These are phyloP conservation scores for Begonia masoniana DNA, from an alignment of 306 rosid genomes.

Conservation along the genomic window DNA sequence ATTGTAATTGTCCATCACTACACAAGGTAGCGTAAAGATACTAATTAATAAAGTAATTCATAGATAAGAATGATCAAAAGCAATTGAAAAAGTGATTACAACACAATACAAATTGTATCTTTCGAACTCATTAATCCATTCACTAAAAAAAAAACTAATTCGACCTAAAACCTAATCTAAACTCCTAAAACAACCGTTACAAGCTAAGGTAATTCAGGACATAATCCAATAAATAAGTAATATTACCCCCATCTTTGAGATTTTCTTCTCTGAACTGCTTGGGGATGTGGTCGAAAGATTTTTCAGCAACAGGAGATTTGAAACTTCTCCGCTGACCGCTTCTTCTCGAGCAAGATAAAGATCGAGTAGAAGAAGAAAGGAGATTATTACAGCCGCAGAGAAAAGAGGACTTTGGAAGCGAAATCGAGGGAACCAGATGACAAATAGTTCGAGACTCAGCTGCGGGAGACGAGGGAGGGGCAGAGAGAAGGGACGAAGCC, in stretches of 20 bases:
- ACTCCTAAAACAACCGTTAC: too few species aligned
- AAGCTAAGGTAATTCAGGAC: too few species aligned
- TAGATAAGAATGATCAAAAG: too few species aligned
- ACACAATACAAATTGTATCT: too few species aligned
- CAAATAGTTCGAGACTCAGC: conserved; percentile 8
- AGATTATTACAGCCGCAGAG: conserved; percentile 35
- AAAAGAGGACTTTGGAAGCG: conserved; percentile 25
- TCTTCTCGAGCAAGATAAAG: conserved; percentile 6
- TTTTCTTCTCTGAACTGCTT: conserved; percentile 69
- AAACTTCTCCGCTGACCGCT: conserved; percentile 21
- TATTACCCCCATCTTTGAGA: conserved; percentile 85
- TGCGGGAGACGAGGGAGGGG: conserved; percentile 13
- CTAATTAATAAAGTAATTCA: conserved; percentile 2
- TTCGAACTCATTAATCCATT: too few species aligned
- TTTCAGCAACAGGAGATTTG: conserved; percentile 20
- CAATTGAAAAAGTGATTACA: too few species aligned
- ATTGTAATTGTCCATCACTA: conserved; percentile 81
- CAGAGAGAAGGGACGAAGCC: conserved; percentile 18
- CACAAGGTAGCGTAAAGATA: conserved; percentile 10
- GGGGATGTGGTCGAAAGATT: conserved; percentile 63
- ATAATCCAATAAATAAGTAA: neutral
- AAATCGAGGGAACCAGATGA: conserved; percentile 6
- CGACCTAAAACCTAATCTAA: too few species aligned
- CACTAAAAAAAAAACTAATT: too few species aligned
- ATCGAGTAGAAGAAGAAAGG: conserved; percentile 8